phyloP scores from a whole-genome alignment of 129 eudicot species.

The Helichrysum umbraculigerum region DNA sequence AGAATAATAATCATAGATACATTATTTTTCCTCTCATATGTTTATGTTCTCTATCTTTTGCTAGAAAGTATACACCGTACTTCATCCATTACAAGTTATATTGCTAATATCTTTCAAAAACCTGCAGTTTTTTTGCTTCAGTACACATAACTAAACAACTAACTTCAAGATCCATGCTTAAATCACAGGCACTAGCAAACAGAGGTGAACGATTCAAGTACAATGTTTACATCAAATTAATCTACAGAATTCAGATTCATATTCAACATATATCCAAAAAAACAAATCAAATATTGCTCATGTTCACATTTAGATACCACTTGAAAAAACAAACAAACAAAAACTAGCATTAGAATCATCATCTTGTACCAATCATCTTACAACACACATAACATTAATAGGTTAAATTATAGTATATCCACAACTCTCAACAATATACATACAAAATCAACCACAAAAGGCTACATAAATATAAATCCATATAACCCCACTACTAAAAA shows the following conservation, averaged over 20 bases:
- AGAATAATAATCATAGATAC: neutral
- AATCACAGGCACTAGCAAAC: neutral
- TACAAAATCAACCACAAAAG: conserved; percentile 9
- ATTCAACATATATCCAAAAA: neutral
- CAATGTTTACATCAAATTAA: neutral
- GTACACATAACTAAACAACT: conserved; percentile 3
- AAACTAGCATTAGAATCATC: conserved; percentile 2
- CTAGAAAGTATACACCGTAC: neutral
- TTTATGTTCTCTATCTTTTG: neutral
- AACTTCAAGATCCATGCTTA: neutral
- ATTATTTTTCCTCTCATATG: neutral
- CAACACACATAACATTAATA: neutral
- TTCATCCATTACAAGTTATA: neutral
- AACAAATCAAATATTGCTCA: neutral
- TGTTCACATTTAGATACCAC: neutral
- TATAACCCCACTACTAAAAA: neutral
- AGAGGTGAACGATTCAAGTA: neutral
- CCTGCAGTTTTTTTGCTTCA: neutral
- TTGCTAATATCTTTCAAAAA: neutral
- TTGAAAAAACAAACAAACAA: neutral
- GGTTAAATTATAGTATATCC: conserved; percentile 12
- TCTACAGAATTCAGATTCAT: neutral
- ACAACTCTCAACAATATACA: neutral
- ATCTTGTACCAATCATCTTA: conserved; percentile 13
- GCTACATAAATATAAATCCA: neutral